Evolutionary conservation across 768 basidiomycete species (phyloP).

Genomic region (Xerocomus spinulosus): DNA sequence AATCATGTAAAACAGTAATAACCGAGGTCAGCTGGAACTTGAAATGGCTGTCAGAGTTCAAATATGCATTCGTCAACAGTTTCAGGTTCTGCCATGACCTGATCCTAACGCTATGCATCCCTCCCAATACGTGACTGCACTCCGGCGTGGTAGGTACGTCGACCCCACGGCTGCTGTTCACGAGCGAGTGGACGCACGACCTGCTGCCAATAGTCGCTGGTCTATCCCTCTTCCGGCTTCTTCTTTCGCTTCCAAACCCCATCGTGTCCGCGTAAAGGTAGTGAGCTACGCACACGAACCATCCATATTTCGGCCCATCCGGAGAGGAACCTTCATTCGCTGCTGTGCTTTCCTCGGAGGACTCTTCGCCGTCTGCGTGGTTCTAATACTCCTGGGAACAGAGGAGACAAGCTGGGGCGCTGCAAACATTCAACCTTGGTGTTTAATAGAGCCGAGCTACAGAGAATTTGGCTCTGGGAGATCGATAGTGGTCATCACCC

Average conservation of each 20-base stretch:
- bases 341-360: constrained; percentile 48
- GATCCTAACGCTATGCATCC: background rate
- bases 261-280: constrained; percentile 54
- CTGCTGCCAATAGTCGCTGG: constrained; percentile 36
- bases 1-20: too few relatives aligned
- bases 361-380: constrained; percentile 44
- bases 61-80: too few relatives aligned
- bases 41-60: too few relatives aligned
- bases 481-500: constrained; percentile 87
- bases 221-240: constrained; percentile 46
- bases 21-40: too few relatives aligned
- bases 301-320: constrained; percentile 44
- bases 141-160: background rate
- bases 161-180: constrained; percentile 19
- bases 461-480: constrained; percentile 92
- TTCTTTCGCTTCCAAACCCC: constrained; percentile 47
- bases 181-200: background rate
- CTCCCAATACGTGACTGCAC: constrained; percentile 4
- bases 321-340: constrained; percentile 52
- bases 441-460: constrained; percentile 64
- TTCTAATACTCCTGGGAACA: constrained; percentile 39
- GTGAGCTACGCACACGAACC: constrained; percentile 44
- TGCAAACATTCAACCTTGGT: constrained; percentile 62
- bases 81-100: background rate
- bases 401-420: constrained; percentile 38